Evolutionary conservation across 192 early-diverging fungal genomes (phyloP).

Genomic region (Rhizoclosmatium sp.): DNA sequence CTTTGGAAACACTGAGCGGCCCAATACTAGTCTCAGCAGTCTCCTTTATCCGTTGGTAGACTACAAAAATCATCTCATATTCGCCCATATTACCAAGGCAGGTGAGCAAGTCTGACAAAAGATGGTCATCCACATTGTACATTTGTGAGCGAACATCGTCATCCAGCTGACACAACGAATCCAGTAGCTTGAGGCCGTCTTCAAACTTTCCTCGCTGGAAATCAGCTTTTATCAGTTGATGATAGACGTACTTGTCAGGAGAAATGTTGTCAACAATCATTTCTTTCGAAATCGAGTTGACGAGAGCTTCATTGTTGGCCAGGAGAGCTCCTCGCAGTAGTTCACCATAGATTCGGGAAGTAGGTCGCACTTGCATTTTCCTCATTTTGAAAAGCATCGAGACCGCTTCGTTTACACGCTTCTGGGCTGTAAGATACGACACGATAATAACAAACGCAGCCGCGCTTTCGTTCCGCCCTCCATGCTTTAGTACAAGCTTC

Average conservation of each 20-base stretch:
- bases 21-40: not conserved
- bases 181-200: not conserved
- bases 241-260: conserved; percentile 12
- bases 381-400: not conserved
- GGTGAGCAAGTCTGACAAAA: conserved; percentile 5
- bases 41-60: conserved; percentile 2
- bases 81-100: not conserved
- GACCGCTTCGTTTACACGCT: not conserved
- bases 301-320: not conserved
- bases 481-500: not conserved
- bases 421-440: not conserved
- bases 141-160: not conserved
- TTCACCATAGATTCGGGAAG: conserved; percentile 18
- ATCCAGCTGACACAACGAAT: not conserved
- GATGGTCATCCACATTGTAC: not conserved
- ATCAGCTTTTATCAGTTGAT: conserved; percentile 27
- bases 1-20: not conserved
- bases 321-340: conserved; percentile 5
- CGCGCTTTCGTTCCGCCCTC: not conserved
- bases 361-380: not conserved
- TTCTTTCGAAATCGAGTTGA: not conserved
- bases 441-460: conserved; percentile 8
- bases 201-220: not conserved
- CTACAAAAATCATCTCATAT: conserved; percentile 11
- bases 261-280: conserved; percentile 2